These are phyloP conservation scores for Ceratocystis alfenasii DNA, from an alignment of 2,329 filamentous ascomycete species.

Conservation along the genomic window DNA sequence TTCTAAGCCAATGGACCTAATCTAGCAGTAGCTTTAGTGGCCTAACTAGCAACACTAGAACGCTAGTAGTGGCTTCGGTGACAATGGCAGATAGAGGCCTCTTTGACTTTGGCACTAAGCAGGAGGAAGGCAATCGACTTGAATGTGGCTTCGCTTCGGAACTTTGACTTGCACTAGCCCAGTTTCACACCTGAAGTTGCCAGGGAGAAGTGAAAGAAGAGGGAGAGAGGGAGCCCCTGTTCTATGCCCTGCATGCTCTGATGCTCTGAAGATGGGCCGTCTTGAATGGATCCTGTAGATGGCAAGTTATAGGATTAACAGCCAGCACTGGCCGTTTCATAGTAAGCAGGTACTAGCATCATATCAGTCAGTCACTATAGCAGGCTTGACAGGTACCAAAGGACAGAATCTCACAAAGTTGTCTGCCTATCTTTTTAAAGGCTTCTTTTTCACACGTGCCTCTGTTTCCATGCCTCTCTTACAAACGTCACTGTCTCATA, in stretches of 20 bases:
- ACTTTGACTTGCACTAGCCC: slow-evolving; percentile 8
- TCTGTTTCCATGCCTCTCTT: neutral
- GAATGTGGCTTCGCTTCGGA: neutral
- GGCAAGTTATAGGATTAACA: too few relatives aligned
- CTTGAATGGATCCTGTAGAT: too few relatives aligned
- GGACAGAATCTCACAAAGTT: neutral
- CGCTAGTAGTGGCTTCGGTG: too few relatives aligned
- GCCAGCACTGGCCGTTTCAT: neutral
- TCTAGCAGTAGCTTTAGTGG: too few relatives aligned
- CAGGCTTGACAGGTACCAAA: neutral
- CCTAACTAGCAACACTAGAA: too few relatives aligned
- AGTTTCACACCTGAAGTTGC: slow-evolving; percentile 2
- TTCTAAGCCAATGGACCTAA: too few relatives aligned
- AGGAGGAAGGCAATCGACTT: neutral
- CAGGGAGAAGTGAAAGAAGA: neutral
- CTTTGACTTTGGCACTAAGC: too few relatives aligned
- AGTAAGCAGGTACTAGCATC: neutral
- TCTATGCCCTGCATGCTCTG: too few relatives aligned
- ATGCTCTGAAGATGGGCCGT: too few relatives aligned
- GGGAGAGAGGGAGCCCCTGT: neutral
- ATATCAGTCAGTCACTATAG: neutral
- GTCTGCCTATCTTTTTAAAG: neutral
- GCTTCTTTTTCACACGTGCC: neutral
- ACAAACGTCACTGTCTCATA: neutral
- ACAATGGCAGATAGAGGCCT: too few relatives aligned